These are phyloP conservation scores for Phyllostachys edulis DNA, from an alignment of 176 grass and related monocot species.

Conservation along the genomic window DNA sequence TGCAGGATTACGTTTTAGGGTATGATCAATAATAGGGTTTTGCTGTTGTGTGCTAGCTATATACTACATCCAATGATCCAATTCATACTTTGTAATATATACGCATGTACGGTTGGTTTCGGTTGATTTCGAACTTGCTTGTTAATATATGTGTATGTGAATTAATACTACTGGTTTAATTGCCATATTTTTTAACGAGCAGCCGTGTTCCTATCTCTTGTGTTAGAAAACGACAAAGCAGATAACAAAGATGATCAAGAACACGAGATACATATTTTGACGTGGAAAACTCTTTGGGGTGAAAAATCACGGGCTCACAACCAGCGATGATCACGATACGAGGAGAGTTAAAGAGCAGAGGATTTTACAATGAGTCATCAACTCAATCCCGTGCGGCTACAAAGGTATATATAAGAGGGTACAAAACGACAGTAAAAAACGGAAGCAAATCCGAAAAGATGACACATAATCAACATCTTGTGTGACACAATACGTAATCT, in stretches of 20 bases:
- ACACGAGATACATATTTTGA: too few relatives aligned
- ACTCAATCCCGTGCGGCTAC: too few relatives aligned
- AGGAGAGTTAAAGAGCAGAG: too few relatives aligned
- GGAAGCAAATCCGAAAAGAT: too few relatives aligned
- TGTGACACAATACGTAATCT: not conserved
- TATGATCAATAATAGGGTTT: constrained; percentile 42
- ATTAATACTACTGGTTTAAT: constrained; percentile 8
- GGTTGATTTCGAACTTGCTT: constrained; percentile 16
- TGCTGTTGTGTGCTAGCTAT: not conserved
- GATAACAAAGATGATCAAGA: too few relatives aligned
- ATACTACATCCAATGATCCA: constrained; percentile 4
- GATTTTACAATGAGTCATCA: too few relatives aligned
- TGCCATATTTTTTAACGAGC: not conserved
- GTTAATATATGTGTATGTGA: constrained; percentile 22
- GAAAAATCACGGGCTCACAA: too few relatives aligned
- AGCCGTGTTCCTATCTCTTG: not conserved
- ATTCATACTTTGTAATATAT: constrained; percentile 28
- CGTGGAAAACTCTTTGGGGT: too few relatives aligned
- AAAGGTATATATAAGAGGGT: too few relatives aligned
- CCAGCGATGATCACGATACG: too few relatives aligned
- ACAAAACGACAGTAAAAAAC: too few relatives aligned
- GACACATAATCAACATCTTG: not conserved
- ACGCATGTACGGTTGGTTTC: constrained; percentile 22
- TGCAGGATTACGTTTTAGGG: constrained; percentile 57
- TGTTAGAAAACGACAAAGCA: too few relatives aligned